Evolutionary conservation across 2,329 filamentous ascomycete genomes (phyloP), one percentile per base, ranked within the genome.

Genomic region (Aureobasidium leucospermi): DNA sequence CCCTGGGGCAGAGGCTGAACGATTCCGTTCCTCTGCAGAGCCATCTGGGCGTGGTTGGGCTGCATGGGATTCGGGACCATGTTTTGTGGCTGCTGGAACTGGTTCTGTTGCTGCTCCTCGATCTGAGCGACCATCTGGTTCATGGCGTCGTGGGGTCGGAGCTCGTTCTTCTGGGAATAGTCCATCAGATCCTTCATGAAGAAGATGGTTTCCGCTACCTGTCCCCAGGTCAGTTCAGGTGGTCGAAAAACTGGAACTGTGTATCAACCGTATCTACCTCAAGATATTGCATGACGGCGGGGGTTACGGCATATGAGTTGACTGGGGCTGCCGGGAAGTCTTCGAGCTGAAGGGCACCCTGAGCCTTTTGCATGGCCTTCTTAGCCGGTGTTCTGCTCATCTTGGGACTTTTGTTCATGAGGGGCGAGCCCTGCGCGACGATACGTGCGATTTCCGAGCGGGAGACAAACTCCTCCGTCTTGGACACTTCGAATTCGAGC

Each of bases 401-500:
- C 66, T 80, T 82, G 15, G 72, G 72, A 29, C 68, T 71, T 57
- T 67, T 65, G 57, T 81, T 85, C 67, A 79, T 78, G 56, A 81
- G 80, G 10, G 79, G 77, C 13, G 78, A 79, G 63, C 76, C 77
- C 62, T 78, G 71, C 9, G 64, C 65, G 55, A 79, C 73, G 45
- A 78, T 69, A 60, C 69, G 69, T 67, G 73, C 80, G 67, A 85
- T 68, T 51, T 79, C 79, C 62, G 79, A 83, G 58, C 90, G 84
- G 23, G 91, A 86, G 47, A 97, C 78, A 67, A 88, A 96, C 73
- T 97, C 92, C 65, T 92, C 89, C 67, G 95, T 88, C 52, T 80
- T 81, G 38, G 79, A 82, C 1, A 89, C 90, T 48, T 85, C 79
- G 65, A 97, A 92, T 67, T 96, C 90, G 51, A 97, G 81, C 62